Base-by-base conservation (phyloP, 768 basidiomycete species). In the Leucocoprinus leucothites region DNA sequence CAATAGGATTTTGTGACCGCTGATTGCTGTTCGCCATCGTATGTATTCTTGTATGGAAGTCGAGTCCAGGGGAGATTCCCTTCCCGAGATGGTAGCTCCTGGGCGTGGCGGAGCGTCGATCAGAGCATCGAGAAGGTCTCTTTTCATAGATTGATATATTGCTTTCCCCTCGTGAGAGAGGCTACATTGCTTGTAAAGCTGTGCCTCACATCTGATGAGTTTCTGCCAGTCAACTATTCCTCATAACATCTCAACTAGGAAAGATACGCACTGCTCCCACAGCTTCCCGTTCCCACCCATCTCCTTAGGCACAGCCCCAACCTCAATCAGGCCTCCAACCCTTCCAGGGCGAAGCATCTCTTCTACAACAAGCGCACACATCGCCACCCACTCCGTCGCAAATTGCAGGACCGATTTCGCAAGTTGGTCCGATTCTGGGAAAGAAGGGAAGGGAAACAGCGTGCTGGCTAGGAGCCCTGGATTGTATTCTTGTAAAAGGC, bases 401-500 rank as follows among this genome's bases (percentile, higher is more conserved):
- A 48, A 19, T 11, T 48, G 47, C 28, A 49, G 22, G 3, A 42
- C 34, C 21, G 24, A 14, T 19, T 47, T 13, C 3, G 24, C 25
- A 21, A 26, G 16, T 2, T 28, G 3, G 2, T 19, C 22, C 14
- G 7, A 19, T 0, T 35, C 24, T 2, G 36, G 14, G 1, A 26
- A 28, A n/a, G 54, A 26, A 9, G 31, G 8, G 21, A 56, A 56
- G 14, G 54, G 54, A 24, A 56, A 14, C 9, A 42, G 44, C 2
- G 28, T 35, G 31, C 54, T 49, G 9, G 54, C 47, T 7, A 56
- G 46, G 3, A 56, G 38, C 14, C 40, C 47, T 21, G 54, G 54
- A 21, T 56, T 56, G 24, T 56, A 56, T 49, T 56, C 54, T 9
- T 49, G 16, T 24, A 49, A 13, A 9, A 56, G 34, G 8, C 22